Evolutionary conservation across 805 yeast species (phyloP).

Genomic region (Maudiozyma saulgeensis): DNA sequence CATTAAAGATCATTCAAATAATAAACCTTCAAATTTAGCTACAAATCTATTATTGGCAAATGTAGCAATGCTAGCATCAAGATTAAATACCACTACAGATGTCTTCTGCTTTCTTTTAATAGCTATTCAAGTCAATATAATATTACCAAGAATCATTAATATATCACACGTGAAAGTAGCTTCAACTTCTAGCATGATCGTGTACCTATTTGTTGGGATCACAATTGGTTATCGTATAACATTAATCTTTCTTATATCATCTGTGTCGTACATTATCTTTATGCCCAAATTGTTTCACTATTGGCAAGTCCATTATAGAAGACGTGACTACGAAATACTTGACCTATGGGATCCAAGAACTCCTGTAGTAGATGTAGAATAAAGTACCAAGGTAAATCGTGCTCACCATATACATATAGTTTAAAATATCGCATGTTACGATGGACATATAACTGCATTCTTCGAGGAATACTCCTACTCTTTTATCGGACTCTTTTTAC

Average conservation of each 20-base stretch:
- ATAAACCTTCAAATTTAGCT: constrained; percentile 41
- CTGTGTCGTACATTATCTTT: constrained; percentile 14
- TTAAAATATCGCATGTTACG: no score
- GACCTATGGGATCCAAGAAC: constrained; percentile 15
- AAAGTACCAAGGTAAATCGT: neutral
- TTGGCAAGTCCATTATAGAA: constrained; percentile 24
- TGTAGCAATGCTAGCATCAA: constrained; percentile 84
- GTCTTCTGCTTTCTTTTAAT: constrained; percentile 77
- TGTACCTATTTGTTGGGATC: constrained; percentile 16
- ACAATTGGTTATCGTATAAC: constrained; percentile 18
- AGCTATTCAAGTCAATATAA: constrained; percentile 25
- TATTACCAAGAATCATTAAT: constrained; percentile 20
- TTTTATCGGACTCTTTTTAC: no score
- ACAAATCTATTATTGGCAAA: constrained; percentile 79
- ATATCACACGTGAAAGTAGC: constrained; percentile 11
- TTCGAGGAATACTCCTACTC: no score
- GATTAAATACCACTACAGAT: constrained; percentile 59
- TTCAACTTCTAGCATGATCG: constrained; percentile 14
- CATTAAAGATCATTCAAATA: constrained; percentile 4
- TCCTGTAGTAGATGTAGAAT: constrained; percentile 8
- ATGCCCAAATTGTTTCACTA: constrained; percentile 24
- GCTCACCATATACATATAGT: neutral
- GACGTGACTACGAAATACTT: constrained; percentile 9
- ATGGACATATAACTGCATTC: no score
- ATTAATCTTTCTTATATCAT: constrained; percentile 10